Percentiles rank a stretch among this genome's conserved stretches.
Evolutionary conservation across 371 early-diverging fungal genomes (phyloP).

Genomic region (Nematocida sp.): DNA sequence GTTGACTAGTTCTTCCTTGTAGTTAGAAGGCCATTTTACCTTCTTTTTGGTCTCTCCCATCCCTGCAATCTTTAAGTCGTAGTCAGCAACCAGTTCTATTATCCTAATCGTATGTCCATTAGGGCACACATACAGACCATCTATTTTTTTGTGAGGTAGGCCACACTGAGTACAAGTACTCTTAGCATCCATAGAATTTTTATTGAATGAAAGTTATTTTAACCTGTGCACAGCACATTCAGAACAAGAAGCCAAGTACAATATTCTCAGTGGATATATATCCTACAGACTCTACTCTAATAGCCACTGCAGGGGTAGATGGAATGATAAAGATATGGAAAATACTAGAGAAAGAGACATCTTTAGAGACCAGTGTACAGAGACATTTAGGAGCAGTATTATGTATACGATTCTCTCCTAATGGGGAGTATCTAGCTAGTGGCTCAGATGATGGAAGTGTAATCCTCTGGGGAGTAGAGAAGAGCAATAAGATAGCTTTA

Average conservation of each 20-base stretch:
- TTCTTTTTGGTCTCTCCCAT: background rate
- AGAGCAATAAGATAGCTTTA: constrained; percentile 5
- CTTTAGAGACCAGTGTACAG: constrained; percentile 17
- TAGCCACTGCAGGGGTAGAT: constrained; percentile 35
- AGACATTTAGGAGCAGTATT: constrained; percentile 61
- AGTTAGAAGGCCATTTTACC: no score
- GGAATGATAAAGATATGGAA: constrained; percentile 34
- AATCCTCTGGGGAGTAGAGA: constrained; percentile 49
- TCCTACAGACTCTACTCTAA: background rate
- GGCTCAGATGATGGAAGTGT: constrained; percentile 62
- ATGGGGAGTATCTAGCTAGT: constrained; percentile 53
- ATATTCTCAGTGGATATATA: constrained; percentile 26
- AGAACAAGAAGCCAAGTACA: constrained; percentile 35
- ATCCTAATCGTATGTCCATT: constrained; percentile 24
- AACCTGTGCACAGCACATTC: constrained; percentile 16
- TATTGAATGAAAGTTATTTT: constrained; percentile 38
- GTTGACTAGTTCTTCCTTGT: no score
- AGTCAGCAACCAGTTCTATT: constrained; percentile 13
- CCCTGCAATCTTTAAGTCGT: background rate
- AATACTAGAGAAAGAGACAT: constrained; percentile 21
- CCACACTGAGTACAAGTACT: constrained; percentile 3
- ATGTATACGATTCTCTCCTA: constrained; percentile 51
- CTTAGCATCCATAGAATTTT: constrained; percentile 18
- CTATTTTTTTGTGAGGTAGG: constrained; percentile 1
- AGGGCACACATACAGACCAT: constrained; percentile 25